Evolutionary conservation across 192 early-diverging fungal genomes (phyloP).

Genomic region (Dimargaris cristalligena): DNA sequence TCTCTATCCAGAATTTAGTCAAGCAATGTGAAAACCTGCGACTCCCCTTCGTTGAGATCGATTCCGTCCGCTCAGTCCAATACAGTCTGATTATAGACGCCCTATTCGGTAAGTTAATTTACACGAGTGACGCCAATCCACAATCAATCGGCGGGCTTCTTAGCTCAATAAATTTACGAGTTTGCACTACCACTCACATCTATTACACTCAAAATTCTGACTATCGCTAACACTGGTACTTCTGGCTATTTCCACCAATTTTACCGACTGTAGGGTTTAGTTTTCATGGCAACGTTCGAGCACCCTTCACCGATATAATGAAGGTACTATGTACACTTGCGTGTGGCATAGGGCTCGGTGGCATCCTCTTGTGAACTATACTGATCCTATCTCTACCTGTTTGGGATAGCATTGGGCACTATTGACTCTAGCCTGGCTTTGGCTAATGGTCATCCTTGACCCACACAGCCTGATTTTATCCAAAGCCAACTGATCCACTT

Average conservation of each 20-base stretch:
- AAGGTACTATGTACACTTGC: constrained; percentile 13
- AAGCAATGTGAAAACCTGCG: constrained; percentile 51
- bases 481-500: too few species aligned
- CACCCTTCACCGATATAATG: constrained; percentile 57
- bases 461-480: too few species aligned
- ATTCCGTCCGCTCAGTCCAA: background rate
- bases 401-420: too few species aligned
- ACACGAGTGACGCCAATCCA: too few species aligned
- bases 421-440: too few species aligned
- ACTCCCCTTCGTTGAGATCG: constrained; percentile 37
- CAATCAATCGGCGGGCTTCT: too few species aligned
- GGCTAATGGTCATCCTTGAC: too few species aligned
- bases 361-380: background rate
- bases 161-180: background rate
- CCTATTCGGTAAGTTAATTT: constrained; percentile 47
- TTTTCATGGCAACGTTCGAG: constrained; percentile 58
- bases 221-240: background rate
- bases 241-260: too few species aligned
- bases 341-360: background rate
- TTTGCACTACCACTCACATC: background rate
- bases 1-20: constrained; percentile 32
- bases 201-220: background rate
- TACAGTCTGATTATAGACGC: constrained; percentile 70
- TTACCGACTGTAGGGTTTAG: constrained; percentile 45
- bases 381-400: too few species aligned